phyloP scores from a whole-genome alignment of 345 rosid species.

The Ailanthus altissimus region DNA sequence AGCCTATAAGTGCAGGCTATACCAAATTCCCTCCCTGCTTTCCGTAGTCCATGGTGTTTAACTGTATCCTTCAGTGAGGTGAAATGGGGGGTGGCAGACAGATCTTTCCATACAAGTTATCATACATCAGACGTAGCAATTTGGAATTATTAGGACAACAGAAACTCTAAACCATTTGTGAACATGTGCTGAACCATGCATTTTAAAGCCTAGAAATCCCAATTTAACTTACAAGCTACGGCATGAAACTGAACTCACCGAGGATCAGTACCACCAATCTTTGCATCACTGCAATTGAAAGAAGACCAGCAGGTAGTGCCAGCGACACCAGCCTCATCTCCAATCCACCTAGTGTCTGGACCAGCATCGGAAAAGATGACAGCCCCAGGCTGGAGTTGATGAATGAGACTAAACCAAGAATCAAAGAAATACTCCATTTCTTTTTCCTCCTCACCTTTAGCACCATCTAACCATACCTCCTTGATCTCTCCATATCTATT shows the following conservation, averaged over 20 bases:
- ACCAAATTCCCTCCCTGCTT: not conserved
- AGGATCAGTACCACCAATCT: slow-evolving; percentile 61
- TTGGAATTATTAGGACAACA: not conserved
- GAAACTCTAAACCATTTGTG: not conserved
- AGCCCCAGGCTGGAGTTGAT: slow-evolving; percentile 72
- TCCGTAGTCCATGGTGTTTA: not conserved
- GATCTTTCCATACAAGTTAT: not conserved
- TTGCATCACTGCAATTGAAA: slow-evolving; percentile 60
- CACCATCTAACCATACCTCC: slow-evolving; percentile 85
- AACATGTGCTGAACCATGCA: not conserved
- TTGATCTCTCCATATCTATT: slow-evolving; percentile 81
- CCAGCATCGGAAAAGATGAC: slow-evolving; percentile 86
- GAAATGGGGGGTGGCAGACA: not conserved
- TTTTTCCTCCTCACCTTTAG: slow-evolving; percentile 75
- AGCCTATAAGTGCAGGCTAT: not conserved
- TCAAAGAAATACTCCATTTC: slow-evolving; percentile 78
- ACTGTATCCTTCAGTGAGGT: not conserved
- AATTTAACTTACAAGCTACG: not conserved
- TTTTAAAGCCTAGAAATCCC: slow-evolving; percentile 6
- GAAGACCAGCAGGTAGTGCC: slow-evolving; percentile 84
- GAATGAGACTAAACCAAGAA: slow-evolving; percentile 77
- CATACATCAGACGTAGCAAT: not conserved
- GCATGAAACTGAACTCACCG: slow-evolving; percentile 41
- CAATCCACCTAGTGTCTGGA: slow-evolving; percentile 80
- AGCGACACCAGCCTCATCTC: slow-evolving; percentile 77